Evolutionary conservation across 169 alveolate species (phyloP), one percentile per base, ranked within the genome.

Genomic region (Cryptosporidium canis): DNA sequence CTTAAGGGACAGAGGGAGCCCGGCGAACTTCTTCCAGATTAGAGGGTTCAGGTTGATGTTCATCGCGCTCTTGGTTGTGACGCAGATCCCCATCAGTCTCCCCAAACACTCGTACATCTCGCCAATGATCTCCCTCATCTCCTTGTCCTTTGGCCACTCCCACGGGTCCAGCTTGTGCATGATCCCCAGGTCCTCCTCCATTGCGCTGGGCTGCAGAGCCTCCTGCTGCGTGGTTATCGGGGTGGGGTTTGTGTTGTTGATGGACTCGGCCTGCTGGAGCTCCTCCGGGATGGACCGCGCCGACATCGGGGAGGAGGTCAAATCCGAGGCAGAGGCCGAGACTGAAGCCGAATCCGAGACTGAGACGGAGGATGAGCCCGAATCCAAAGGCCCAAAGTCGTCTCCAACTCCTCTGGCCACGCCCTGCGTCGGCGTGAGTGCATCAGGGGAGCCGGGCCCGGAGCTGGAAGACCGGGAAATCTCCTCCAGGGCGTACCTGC

Each of bases 71-170:
- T 94, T 95, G 77, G 95, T 95, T 77, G 96, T 92, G 66, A 91
- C 91, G 71, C 97, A 94, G 95, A 95, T 95, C 14, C 96, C 97
- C 92, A 94, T 92, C n/a, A 95, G 90, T 72, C 98, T 93, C 27
- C 98, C 98, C 83, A 95, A 92, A 24, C 96, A 91, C 77, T 95
- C 98, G 83, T 94, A 95, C 96, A 95, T 94, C 55, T 77, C 87
- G 0, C 12, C 55, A 55, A 77, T 77, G 16, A 77, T 77, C 39
- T 77, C 87, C n/a, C 55, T 61, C 14, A 39, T 58, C 7, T 35
- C 72, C 33, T 77, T 77, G 9, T 77, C 87, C 37, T 56, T 77
- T 39, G 87, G 87, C 87, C 87, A 77, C 35, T 77, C 87, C 87
- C 87, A 77, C 2, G 87, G 87, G 12, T 77, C 87, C 14, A 77